Evolutionary conservation across 140 eudicot genomes (phyloP), one percentile per base, ranked within the genome.

Genomic region (Oenanthe javanica): DNA sequence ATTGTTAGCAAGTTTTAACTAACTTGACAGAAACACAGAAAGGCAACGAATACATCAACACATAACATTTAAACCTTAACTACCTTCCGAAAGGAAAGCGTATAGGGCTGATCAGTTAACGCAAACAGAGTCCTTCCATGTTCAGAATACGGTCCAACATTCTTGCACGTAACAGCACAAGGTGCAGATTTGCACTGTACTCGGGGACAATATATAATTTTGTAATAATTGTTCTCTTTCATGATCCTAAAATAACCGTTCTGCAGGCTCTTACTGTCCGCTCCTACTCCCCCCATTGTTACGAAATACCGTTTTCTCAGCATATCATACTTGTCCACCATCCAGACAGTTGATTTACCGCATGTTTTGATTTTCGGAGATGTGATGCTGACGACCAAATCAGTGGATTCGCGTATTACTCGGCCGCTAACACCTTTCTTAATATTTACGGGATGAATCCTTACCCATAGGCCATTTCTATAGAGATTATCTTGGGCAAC

Each of bases 241-340:
- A 84, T 88, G 0, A 89, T 86, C 52, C 84, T 86, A 54, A 87
- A 89, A 92, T 89, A 90, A 47, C 86, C 84, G 46, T 79, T 85
- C 1, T 81, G n/a, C n/a, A n/a, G 0, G 15, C 90, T 86, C 25
- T 54, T 13, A 5, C 89, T 90, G 77, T 86, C 82, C 14, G 92
- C 94, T 78, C 55, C 77, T 7, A 79, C 86, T 31, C 92, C 94
- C 18, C 94, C 90, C 47, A 80, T 50, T 18, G 55, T 82, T 75
- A 88, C 81, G 55, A 78, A 77, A 66, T 84, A 83, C 63, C 86
- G 85, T 43, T 54, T 63, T 40, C 70, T 42, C 45, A 21, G 70
- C 48, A 82, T 82, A 14, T 87, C 84, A n/a, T 79, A 79, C 7
- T 55, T 78, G 14, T 51, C 83, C 52, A 90, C 87, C 67, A 31